phyloP scores from a whole-genome alignment of 2,329 filamentous ascomycete species.

The Thelonectria blattea region DNA sequence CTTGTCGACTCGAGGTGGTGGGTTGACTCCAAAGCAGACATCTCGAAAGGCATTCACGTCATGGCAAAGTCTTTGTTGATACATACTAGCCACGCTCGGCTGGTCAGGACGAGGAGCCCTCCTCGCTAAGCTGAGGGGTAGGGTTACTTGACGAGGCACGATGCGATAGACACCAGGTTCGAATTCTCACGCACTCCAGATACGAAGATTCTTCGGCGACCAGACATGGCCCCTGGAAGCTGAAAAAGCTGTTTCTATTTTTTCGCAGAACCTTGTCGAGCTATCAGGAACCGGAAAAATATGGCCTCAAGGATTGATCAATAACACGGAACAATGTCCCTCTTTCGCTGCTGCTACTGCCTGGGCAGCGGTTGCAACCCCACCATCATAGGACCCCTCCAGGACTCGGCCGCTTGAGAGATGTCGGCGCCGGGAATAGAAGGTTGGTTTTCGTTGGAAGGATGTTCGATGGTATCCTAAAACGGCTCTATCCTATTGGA shows the following conservation, averaged over 20 bases:
- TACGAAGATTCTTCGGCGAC: conserved; percentile 3
- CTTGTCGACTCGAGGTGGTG: conserved; percentile 13
- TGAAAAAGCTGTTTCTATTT: background rate
- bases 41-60: conserved; percentile 35
- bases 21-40: conserved; percentile 23
- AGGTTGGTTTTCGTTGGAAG: too few species aligned
- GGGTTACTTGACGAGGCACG: background rate
- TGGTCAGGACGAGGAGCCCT: conserved; percentile 4
- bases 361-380: conserved; percentile 11
- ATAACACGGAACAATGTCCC: background rate
- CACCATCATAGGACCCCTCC: background rate
- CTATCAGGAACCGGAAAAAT: conserved; percentile 14
- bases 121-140: background rate
- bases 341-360: background rate
- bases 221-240: background rate
- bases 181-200: background rate
- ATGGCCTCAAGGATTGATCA: background rate
- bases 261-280: background rate
- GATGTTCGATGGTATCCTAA: background rate
- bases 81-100: background rate
- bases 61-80: conserved; percentile 9
- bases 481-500: background rate
- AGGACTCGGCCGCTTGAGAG: background rate
- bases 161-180: background rate
- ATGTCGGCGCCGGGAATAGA: conserved; percentile 5